Conservation (phyloP, 2,329 filamentous ascomycete genomes). For the Nemania bipapillata region DNA sequence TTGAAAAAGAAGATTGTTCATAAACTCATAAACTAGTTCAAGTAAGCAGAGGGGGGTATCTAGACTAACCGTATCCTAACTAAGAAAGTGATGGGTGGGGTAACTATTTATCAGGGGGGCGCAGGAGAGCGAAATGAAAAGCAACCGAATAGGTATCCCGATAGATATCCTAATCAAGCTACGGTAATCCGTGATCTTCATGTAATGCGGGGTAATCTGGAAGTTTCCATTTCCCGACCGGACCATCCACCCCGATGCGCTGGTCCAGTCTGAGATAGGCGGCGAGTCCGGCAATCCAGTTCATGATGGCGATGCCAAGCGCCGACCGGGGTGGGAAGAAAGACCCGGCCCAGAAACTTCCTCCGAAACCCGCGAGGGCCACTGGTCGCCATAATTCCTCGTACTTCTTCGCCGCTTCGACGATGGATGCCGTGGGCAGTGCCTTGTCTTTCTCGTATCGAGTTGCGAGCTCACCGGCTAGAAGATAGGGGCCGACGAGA, state of each 20-base stretch:
- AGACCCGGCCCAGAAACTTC: background rate
- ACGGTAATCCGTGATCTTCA: background rate
- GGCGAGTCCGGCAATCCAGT: slow-evolving; percentile 27
- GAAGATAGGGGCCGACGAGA: slow-evolving; percentile 61
- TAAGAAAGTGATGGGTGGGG: no score
- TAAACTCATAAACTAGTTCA: no score
- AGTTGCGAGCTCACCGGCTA: slow-evolving; percentile 60
- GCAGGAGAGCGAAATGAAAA: background rate
- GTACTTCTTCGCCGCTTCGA: slow-evolving; percentile 34
- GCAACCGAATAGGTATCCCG: background rate
- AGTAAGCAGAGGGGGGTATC: no score
- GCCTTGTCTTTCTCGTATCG: slow-evolving; percentile 22
- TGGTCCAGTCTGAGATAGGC: slow-evolving; percentile 40
- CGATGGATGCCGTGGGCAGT: slow-evolving; percentile 18
- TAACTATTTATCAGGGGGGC: no score
- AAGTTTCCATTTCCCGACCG: slow-evolving; percentile 39
- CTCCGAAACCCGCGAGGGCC: slow-evolving; percentile 38
- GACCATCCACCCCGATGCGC: slow-evolving; percentile 34
- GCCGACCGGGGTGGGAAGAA: slow-evolving; percentile 36
- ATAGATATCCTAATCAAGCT: background rate
- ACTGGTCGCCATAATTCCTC: slow-evolving; percentile 42
- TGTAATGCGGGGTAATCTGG: slow-evolving; percentile 41
- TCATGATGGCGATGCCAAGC: slow-evolving; percentile 38
- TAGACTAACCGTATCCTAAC: no score
- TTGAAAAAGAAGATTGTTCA: no score